Evolutionary conservation across 2,329 filamentous ascomycete genomes (phyloP).

Genomic region (Aspergillus bombycis): DNA sequence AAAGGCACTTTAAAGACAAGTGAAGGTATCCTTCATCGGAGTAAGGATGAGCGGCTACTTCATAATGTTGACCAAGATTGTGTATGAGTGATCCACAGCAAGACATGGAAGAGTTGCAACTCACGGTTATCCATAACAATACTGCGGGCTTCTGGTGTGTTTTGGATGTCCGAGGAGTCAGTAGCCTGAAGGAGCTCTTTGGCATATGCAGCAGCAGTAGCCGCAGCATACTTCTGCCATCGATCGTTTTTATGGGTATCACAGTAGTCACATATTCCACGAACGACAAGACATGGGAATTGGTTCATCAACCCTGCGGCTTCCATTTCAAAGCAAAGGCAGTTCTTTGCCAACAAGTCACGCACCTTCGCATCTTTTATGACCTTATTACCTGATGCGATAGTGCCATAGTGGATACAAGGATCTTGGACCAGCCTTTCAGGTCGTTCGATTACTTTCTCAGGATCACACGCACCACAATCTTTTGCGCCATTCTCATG

Average conservation of each 20-base stretch:
- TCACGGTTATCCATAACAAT: not conserved
- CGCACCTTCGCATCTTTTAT: constrained; percentile 1
- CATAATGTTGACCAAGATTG: no score
- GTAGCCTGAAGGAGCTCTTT: constrained; percentile 4
- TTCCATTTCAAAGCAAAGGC: constrained; percentile 11
- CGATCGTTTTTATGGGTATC: constrained; percentile 10
- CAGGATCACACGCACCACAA: not conserved
- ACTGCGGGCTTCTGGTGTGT: not conserved
- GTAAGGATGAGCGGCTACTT: no score
- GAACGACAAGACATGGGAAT: constrained; percentile 6
- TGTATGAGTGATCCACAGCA: no score
- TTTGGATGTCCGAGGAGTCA: not conserved
- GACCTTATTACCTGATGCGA: constrained; percentile 8
- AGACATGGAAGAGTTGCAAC: not conserved
- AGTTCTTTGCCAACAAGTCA: not conserved
- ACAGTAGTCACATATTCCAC: constrained; percentile 12
- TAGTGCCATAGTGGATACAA: constrained; percentile 8
- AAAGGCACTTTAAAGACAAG: no score
- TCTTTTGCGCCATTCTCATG: not conserved
- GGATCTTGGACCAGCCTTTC: not conserved
- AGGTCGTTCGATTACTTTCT: not conserved
- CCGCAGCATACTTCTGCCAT: constrained; percentile 10
- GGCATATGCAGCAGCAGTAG: constrained; percentile 7
- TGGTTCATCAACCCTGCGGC: constrained; percentile 10
- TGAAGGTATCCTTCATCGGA: no score